Evolutionary conservation across 805 yeast species (phyloP).

Genomic region (Candida xyloterini): DNA sequence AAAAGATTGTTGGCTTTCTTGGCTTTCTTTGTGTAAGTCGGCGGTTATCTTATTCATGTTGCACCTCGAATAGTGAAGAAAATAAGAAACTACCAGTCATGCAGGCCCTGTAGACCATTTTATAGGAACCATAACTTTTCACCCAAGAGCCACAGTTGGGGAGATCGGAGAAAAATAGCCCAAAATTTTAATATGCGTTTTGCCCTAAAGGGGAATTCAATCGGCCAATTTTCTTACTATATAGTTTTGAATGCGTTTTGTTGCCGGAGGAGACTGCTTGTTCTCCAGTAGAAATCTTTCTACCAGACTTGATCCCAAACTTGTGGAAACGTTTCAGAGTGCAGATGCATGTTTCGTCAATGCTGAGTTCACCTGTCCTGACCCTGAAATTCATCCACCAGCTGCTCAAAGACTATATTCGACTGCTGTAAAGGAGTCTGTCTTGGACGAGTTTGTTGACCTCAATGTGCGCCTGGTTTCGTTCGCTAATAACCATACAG

Average conservation of each 20-base stretch:
- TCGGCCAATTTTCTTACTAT: not conserved
- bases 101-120: too few relatives aligned
- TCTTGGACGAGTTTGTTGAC: slow-evolving; percentile 26
- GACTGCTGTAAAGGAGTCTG: slow-evolving; percentile 26
- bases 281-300: slow-evolving; percentile 27
- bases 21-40: not conserved
- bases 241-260: slow-evolving; percentile 14
- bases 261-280: slow-evolving; percentile 31
- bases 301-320: slow-evolving; percentile 26
- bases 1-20: not conserved
- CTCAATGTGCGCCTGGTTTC: slow-evolving; percentile 25
- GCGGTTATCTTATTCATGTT: not conserved
- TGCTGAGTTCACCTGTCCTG: slow-evolving; percentile 31
- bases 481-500: slow-evolving; percentile 30
- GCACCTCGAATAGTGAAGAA: not conserved
- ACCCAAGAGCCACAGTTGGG: not conserved
- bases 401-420: slow-evolving; percentile 28
- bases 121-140: not conserved
- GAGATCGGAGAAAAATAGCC: too few relatives aligned
- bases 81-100: too few relatives aligned
- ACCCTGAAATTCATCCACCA: slow-evolving; percentile 26
- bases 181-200: too few relatives aligned
- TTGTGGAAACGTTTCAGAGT: slow-evolving; percentile 21
- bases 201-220: too few relatives aligned
- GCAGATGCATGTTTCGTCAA: slow-evolving; percentile 28